Evolutionary conservation across 129 eudicot genomes (phyloP).

Genomic region (Lactuca sativa): DNA sequence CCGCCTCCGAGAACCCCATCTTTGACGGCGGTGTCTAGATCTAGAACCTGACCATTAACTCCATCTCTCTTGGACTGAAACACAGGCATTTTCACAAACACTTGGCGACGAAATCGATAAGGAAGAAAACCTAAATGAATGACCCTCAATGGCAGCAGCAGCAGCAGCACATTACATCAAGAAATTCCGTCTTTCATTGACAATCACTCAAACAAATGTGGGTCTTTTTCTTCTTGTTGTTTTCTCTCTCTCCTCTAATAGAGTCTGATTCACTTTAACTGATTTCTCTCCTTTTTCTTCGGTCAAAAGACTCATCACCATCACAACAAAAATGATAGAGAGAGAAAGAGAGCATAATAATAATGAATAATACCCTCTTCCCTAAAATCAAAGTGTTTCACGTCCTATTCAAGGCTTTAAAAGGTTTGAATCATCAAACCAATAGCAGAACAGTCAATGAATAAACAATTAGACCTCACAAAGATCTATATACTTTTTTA

Average conservation of each 20-base stretch:
- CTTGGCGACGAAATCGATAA: conserved; percentile 2
- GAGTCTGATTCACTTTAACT: conserved; percentile 42
- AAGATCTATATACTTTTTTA: conserved; percentile 36
- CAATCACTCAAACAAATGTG: conserved; percentile 23
- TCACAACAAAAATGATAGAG: conserved; percentile 24
- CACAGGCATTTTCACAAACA: conserved; percentile 59
- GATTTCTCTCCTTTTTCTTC: conserved; percentile 25
- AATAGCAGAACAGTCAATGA: conserved; percentile 42
- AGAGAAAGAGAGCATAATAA: conserved; percentile 12
- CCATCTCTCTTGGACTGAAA: conserved; percentile 40
- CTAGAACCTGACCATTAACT: conserved; percentile 49
- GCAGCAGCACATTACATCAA: conserved; percentile 23
- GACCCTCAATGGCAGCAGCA: conserved; percentile 15
- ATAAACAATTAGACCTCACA: conserved; percentile 32
- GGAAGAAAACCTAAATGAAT: conserved; percentile 13
- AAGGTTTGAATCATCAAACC: conserved; percentile 51
- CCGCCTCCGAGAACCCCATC: conserved; percentile 65
- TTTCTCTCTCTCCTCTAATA: conserved; percentile 14
- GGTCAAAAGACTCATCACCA: conserved; percentile 59
- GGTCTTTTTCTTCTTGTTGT: conserved; percentile 16
- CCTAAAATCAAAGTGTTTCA: conserved; percentile 39
- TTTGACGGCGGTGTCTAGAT: conserved; percentile 71
- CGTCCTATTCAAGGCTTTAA: conserved; percentile 45
- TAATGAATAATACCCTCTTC: conserved; percentile 1
- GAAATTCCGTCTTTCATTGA: conserved; percentile 29